A percentile compares a stretch with the other conserved stretches of the same genome.
Evolutionary conservation across 2,329 filamentous ascomycete genomes (phyloP).

Genomic region (Apiospora phragmitis): DNA sequence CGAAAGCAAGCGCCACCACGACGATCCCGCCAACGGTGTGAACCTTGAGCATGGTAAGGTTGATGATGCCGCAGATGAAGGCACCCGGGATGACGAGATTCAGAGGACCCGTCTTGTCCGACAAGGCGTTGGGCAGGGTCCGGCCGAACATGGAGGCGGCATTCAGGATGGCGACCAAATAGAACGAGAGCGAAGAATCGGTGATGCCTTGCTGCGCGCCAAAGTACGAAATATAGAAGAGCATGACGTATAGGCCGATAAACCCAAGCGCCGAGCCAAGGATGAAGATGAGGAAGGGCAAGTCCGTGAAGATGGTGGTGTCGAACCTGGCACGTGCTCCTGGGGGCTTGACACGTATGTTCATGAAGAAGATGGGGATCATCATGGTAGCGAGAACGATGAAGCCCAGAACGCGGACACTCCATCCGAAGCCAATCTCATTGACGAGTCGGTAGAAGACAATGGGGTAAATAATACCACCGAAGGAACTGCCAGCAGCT

Average conservation of each 20-base stretch:
- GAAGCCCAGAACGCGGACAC: constrained; percentile 38
- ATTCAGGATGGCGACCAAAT: constrained; percentile 58
- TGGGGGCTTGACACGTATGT: constrained; percentile 37
- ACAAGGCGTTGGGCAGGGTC: background rate
- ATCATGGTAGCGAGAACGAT: constrained; percentile 32
- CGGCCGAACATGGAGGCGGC: constrained; percentile 19
- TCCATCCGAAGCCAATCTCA: constrained; percentile 43
- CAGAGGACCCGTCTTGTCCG: constrained; percentile 34
- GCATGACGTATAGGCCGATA: constrained; percentile 44
- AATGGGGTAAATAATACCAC: constrained; percentile 58
- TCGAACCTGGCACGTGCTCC: constrained; percentile 41
- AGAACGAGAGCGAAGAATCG: constrained; percentile 38
- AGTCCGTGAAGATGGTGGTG: constrained; percentile 39
- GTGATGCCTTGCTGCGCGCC: constrained; percentile 18
- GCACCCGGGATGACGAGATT: constrained; percentile 48
- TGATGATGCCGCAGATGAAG: constrained; percentile 39
- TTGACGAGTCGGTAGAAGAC: constrained; percentile 53
- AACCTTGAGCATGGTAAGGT: constrained; percentile 42
- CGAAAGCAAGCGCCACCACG: constrained; percentile 46
- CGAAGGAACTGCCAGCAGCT: constrained; percentile 49
- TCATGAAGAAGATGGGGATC: constrained; percentile 34
- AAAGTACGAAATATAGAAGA: constrained; percentile 43
- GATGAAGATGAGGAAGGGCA: constrained; percentile 36
- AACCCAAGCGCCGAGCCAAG: constrained; percentile 34
- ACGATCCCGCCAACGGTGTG: constrained; percentile 54